phyloP scores from a whole-genome alignment of 139 green algal genomes.

The Chlorella sp. region DNA sequence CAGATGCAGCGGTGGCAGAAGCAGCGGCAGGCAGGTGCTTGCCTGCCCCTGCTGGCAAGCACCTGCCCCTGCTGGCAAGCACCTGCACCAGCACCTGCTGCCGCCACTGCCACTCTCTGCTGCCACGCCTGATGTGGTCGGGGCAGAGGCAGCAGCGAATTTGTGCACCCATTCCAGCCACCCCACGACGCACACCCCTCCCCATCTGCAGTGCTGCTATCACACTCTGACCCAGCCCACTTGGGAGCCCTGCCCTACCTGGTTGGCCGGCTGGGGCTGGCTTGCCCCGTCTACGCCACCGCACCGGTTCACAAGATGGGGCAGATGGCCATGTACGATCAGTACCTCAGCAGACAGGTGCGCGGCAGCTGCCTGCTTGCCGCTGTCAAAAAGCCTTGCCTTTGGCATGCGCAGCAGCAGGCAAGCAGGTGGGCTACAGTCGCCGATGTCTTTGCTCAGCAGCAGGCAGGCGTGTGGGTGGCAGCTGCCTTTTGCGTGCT shows the following conservation, averaged over 20 bases:
- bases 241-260: constrained; percentile 89
- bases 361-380: no score
- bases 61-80: no score
- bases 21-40: no score
- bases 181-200: not conserved
- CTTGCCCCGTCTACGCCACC: constrained; percentile 81
- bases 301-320: constrained; percentile 86
- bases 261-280: constrained; percentile 42
- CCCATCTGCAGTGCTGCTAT: constrained; percentile 64
- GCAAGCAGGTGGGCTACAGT: no score
- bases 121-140: no score
- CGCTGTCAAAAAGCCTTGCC: no score
- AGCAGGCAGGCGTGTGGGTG: constrained; percentile 54
- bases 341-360: constrained; percentile 63
- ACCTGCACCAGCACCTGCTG: not conserved
- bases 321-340: constrained; percentile 88
- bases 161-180: not conserved
- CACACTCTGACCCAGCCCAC: constrained; percentile 81
- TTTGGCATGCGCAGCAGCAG: not conserved
- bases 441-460: no score
- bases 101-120: not conserved
- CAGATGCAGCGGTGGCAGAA: no score
- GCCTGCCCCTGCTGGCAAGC: no score
- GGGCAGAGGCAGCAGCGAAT: no score
- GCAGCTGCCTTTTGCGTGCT: not conserved